Conservation (phyloP, 495 filamentous ascomycete genomes). For the Neurospora sp. region DNA sequence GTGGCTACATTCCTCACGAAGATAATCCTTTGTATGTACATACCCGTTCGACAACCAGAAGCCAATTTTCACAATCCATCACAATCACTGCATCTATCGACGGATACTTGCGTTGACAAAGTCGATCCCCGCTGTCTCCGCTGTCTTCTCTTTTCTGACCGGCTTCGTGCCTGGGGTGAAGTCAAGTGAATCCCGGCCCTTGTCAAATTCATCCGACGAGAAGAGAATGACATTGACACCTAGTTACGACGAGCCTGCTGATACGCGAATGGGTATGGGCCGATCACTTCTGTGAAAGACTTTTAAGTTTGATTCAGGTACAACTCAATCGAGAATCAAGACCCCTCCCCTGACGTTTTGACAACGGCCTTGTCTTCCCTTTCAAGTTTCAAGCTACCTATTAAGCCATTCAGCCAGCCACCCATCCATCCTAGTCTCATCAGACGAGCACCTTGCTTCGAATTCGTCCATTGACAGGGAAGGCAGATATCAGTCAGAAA, state of each 20-base stretch:
- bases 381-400: neutral
- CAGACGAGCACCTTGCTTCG: neutral
- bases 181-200: neutral
- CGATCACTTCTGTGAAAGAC: neutral
- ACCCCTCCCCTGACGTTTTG: neutral
- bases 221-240: neutral
- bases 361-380: neutral
- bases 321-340: neutral
- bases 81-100: neutral
- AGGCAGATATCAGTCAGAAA: neutral
- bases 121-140: neutral
- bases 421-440: neutral
- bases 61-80: neutral
- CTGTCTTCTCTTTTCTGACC: neutral
- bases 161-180: neutral
- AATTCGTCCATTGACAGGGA: neutral
- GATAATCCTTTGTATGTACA: neutral
- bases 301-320: neutral
- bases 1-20: neutral
- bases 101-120: neutral
- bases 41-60: neutral
- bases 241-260: neutral
- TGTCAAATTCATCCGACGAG: neutral
- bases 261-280: neutral
- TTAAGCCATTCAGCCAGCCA: neutral